Evolutionary conservation across 1,139 yeast species (phyloP), one percentile per base, ranked within the genome.

Genomic region (Yamadazyma buinensis): DNA sequence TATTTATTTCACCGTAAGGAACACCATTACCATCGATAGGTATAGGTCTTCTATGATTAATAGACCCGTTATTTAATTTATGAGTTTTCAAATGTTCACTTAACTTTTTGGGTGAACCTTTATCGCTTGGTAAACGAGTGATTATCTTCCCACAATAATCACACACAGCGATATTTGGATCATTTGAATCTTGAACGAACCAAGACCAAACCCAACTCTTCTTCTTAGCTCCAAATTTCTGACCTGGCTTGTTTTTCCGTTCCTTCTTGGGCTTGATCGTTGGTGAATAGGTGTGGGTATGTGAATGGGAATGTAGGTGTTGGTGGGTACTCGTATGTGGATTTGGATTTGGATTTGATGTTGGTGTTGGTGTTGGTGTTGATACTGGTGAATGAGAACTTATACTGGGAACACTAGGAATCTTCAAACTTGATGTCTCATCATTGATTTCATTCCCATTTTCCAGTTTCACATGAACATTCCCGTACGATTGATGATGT

Each of bases 131-230:
- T 31, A 75, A 53, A 31, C 82, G 52, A 20, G 61, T 58, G 28
- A 76, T 67, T 11, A 66, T 59, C 47, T 70, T 72, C 2, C 75
- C 72, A 50, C 82, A 76, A 39, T 52, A 61, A 41, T 74, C 78
- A 52, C 82, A 76, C 3, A 69, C 70, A 3, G 82, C 81, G 15
- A 71, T 44, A 40, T 75, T 73, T 32, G 71, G 65, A 46, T 76
- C 72, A 15, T 45, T 48, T 9, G 55, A 49, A 48, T 75, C 79
- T 46, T 76, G 81, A 13, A 61, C 61, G 44, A 76, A 76, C 80
- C 81, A 76, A 22, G 68, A 54, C 82, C 82, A 76, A 5, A 75
- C 80, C 81, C 81, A 75, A 24, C 77, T 72, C 46, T 68, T 69
- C 60, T 75, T 75, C 44, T 72, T 74, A 12, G 80, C 80, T 11